Base-by-base conservation (phyloP, 352 stramenopile species). In the Phytopythium cucurbitacearum region DNA sequence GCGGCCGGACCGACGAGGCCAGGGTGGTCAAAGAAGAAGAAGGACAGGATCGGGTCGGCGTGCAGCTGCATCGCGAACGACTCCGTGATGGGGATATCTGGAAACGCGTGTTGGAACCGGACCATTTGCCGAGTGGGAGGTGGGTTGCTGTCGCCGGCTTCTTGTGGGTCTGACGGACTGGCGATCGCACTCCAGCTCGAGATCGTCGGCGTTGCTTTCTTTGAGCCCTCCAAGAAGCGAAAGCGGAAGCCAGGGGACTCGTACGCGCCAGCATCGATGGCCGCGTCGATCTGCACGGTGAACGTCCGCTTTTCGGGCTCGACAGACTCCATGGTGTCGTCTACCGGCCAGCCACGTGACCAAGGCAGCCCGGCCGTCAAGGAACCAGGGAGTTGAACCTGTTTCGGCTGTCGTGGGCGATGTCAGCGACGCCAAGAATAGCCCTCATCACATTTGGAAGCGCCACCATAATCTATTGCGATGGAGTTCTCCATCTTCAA, bases 181-280 rank as follows among this genome's bases (percentile, higher is more conserved):
- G 21, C 21, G 21, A 37, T 38, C 7, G 13, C 4, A 12, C 37
- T 5, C 48, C 48, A 54, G 11, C 16, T 54, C 1, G 48, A 8
- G 13, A 88, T 58, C 5, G 59, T 42, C 4, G 65, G 60, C 7
- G 79, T 92, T 34, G 79, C 64, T 9, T 46, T 9, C 42, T 79
- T 89, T 5, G 58, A 66, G 35, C 74, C 75, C 34, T 92, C 81
- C 1, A 92, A 52, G 48, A 89, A 89, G 5, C 72, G 70, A 45
- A 87, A 92, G 21, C 81, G 76, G 44, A 92, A 89, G 4, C 59
- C 71, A 33, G 81, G 72, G 0, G 75, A 59, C 33, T 77, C 61
- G 38, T 85, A 80, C 8, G 53, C 62, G 0, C 67, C 48, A 3
- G 59, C 57, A 32, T 80, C 73, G 13, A 87, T 53, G 9, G 63